Base-by-base conservation (phyloP, 345 rosid genomes). In the Gossypium australe region DNA sequence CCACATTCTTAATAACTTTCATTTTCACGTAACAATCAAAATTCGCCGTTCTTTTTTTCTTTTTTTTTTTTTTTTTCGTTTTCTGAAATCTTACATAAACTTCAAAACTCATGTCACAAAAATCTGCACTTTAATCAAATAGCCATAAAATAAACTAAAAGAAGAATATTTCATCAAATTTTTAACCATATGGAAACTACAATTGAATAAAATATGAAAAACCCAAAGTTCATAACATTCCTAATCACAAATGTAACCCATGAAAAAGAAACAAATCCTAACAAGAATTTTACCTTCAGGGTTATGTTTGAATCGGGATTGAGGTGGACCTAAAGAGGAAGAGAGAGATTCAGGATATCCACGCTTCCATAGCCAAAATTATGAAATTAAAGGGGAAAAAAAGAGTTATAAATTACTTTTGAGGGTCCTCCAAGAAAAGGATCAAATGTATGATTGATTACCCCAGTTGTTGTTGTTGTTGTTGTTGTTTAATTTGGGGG, bases 271-370 rank as follows among this genome's bases (percentile, higher is more conserved):
- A 22, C 71, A 47, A 47, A 13, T 14, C 56, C 52, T 25, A 11
- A 2, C 65, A 13, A 13, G 18, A 18, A 64, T 17, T 29, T 63
- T 12, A 87, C 98, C 97, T 87, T 89, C 85, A 11, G 95, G 91
- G 68, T 92, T 91, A 25, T 72, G 77, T 85, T 79, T 92, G 83
- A 83, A 45, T 82, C 86, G 85, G 75, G 92, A 86, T 29, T 88
- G 83, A 80, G 96, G 89, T 45, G 90, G 97, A 67, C 86, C 88
- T 58, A 71, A 78, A 75, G 92, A 89, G 80, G 85, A 80, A 16
- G 97, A 82, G 9, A 90, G 87, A 61, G 91, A 88, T 67, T 84
- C 89, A n/a, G 86, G 41, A 82, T 81, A 77, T 71, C 90, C 95
- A 62, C 98, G 88, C 90, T 94, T 91, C 97, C 97, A 91, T 91